phyloP scores from a whole-genome alignment of 768 basidiomycete species.

The Termitomyces sp. region DNA sequence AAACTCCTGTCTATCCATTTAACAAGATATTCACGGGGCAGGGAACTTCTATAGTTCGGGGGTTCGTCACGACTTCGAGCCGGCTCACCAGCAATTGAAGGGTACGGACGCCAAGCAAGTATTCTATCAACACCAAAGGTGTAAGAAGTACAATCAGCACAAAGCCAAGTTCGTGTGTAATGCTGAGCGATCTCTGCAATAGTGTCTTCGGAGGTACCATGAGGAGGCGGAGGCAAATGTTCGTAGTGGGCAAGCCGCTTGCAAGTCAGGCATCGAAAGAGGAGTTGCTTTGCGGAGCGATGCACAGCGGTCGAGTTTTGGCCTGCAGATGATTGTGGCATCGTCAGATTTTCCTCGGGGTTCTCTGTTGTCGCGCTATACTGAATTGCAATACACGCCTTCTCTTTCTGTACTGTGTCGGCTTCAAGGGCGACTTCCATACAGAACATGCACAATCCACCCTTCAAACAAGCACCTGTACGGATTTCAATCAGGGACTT shows the following conservation, averaged over 20 bases:
- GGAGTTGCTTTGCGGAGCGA: constrained; percentile 21
- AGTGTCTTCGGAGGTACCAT: constrained; percentile 24
- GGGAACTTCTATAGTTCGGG: constrained; percentile 46
- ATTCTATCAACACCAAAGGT: constrained; percentile 73
- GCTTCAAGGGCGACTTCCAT: constrained; percentile 48
- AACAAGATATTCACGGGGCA: constrained; percentile 90
- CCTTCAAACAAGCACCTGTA: constrained; percentile 58
- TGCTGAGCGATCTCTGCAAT: constrained; percentile 46
- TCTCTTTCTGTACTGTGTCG: constrained; percentile 17
- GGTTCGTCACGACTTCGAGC: constrained; percentile 28
- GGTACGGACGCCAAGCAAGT: constrained; percentile 87
- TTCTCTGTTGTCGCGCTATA: constrained; percentile 27
- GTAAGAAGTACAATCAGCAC: constrained; percentile 74
- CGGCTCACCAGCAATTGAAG: constrained; percentile 55
- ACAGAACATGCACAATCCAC: constrained; percentile 77
- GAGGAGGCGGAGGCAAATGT: constrained; percentile 52
- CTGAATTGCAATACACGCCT: constrained; percentile 3
- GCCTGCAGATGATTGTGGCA: background rate
- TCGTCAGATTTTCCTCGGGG: background rate
- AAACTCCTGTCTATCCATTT: constrained; percentile 85
- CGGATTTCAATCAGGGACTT: background rate
- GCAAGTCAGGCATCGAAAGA: constrained; percentile 83
- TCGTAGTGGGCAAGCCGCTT: constrained; percentile 79
- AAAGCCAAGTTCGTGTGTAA: constrained; percentile 61
- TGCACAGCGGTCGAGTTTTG: background rate